Base-by-base conservation (phyloP, 768 basidiomycete genomes). In the Pleurotus giganteus region DNA sequence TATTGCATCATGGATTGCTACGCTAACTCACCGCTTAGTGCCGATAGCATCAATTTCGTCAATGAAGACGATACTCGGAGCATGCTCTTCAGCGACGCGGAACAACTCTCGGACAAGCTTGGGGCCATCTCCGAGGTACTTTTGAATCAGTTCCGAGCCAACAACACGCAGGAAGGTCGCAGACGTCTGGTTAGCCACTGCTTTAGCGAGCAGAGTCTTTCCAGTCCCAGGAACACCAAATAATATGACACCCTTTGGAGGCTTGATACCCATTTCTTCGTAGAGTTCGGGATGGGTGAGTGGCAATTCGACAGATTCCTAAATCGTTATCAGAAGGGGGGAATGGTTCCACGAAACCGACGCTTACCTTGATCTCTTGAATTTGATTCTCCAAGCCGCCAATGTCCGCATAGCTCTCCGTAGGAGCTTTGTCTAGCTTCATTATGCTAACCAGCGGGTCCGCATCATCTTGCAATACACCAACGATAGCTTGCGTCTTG, bases 251-350 rank as follows among this genome's bases (percentile, higher is more conserved):
- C 97, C 97, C 70, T 98, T 98, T 19, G 97, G 97, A n/a, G 96
- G 97, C 64, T 90, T 90, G 72, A 99, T 98, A 54, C 97, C 97
- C 97, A 99, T 98, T 77, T 98, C 96, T 72, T 98, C 96, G 72
- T 98, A 99, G 34, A 98, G 74, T 67, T 99, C 97, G 2, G 97
- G 97, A 67, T 98, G 97, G 7, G 96, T 98, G 21, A 99, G 77
- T 0, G 97, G 97, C 28, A 98, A 81, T 71, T 98, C 97, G 43
- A 98, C 96, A 12, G 97, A 92, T 88, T 99, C 97, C 91, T 94
- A 39, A 28, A 27, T 7, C n/a, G 37, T 41, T 39, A 34, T 53
- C 15, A 57, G 3, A 58, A 28, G 57, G 31, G 15, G 41, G 29
- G 51, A 41, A 24, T 1, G 19, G 42, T 3, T 28, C 19, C 8